These are phyloP conservation scores for Quercus lobata DNA, from an alignment of 331 rosid species.

Conservation along the genomic window DNA sequence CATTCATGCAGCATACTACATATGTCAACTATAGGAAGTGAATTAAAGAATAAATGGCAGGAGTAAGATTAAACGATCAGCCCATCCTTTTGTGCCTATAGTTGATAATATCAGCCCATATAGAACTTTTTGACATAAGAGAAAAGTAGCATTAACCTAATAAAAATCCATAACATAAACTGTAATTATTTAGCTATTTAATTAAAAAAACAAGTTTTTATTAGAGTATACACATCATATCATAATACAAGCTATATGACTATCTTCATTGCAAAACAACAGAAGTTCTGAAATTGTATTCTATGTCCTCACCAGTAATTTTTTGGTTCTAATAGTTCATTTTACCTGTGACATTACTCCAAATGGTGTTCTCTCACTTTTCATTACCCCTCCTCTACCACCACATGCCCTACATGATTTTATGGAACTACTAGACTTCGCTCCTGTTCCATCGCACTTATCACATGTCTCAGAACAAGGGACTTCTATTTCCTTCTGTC, in stretches of 20 bases:
- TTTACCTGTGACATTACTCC: conserved; percentile 88
- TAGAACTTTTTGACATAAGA: neutral
- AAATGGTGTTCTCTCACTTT: conserved; percentile 83
- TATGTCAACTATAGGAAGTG: neutral
- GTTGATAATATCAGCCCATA: neutral
- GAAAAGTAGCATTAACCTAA: neutral
- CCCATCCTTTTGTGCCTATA: neutral
- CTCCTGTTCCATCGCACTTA: conserved; percentile 80
- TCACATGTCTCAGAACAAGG: conserved; percentile 65
- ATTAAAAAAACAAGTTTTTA: neutral
- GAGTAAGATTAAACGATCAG: neutral
- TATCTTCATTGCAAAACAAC: no score
- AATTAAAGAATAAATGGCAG: neutral
- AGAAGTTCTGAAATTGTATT: no score
- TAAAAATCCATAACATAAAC: neutral
- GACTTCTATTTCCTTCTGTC: conserved; percentile 59
- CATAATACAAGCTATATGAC: no score
- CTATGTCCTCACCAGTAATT: neutral
- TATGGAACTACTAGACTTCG: conserved; percentile 62
- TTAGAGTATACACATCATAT: no score
- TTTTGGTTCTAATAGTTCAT: neutral
- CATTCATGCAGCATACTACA: neutral
- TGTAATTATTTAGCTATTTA: neutral
- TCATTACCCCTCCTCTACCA: conserved; percentile 83
- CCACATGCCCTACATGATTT: conserved; percentile 68